Conservation (phyloP, 768 basidiomycete species). For the Dioszegia aurantiaca region DNA sequence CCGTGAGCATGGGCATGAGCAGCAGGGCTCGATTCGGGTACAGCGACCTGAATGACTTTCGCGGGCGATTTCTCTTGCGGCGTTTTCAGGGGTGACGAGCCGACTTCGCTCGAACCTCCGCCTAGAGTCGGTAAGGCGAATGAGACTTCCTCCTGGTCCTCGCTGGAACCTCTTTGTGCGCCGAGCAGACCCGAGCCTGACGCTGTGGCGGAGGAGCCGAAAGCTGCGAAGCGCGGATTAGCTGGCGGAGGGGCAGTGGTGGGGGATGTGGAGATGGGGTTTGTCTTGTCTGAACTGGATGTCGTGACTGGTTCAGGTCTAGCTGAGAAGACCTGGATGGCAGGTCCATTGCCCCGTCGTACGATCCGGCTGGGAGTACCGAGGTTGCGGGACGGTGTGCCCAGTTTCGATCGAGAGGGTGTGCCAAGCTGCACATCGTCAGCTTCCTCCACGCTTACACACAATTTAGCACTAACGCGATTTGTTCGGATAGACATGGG, state of each 20-base stretch:
- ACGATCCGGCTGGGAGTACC: conserved; percentile 14
- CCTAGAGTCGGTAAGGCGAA: conserved; percentile 16
- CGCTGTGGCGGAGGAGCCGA: background rate
- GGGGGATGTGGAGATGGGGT: conserved; percentile 9
- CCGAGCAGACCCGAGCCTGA: background rate
- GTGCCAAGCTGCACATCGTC: conserved; percentile 5
- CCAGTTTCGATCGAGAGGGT: conserved; percentile 18
- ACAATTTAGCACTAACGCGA: background rate
- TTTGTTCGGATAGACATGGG: background rate
- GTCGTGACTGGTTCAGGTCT: background rate
- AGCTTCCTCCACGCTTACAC: background rate
- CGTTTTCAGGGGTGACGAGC: conserved; percentile 20
- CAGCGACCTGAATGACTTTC: background rate
- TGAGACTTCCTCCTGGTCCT: conserved; percentile 36
- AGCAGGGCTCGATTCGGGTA: background rate
- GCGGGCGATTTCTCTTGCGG: background rate
- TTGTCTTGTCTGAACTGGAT: conserved; percentile 13
- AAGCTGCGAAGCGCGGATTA: conserved; percentile 17
- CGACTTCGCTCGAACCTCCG: conserved; percentile 17
- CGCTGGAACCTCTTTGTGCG: conserved; percentile 27
- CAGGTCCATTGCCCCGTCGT: background rate
- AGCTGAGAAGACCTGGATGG: conserved; percentile 9
- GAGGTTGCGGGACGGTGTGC: conserved; percentile 27
- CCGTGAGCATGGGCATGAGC: background rate
- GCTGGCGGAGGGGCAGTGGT: conserved; percentile 21